Percentiles rank a stretch among this genome's conserved stretches.
Evolutionary conservation across 2,329 filamentous ascomycete species (phyloP).

Genomic region (Fusarium sp.): DNA sequence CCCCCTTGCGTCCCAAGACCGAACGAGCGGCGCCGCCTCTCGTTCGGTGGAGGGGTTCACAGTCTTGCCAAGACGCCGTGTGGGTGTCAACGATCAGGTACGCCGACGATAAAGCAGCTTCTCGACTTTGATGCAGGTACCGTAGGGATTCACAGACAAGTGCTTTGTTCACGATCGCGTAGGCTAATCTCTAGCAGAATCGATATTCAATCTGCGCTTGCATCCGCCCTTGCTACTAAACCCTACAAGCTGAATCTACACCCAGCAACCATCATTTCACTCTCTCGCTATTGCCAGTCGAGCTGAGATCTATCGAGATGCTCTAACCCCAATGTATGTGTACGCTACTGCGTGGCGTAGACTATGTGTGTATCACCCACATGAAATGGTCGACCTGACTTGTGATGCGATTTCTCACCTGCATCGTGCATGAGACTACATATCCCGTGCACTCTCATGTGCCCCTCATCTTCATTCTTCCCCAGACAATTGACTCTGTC

Average conservation of each 20-base stretch:
- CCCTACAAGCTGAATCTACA: conserved; percentile 3
- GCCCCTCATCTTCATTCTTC: conserved; percentile 5
- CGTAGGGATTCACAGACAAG: conserved; percentile 1
- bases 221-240: background rate
- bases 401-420: conserved; percentile 29
- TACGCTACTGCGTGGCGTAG: conserved; percentile 25
- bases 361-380: conserved; percentile 25
- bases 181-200: conserved; percentile 1
- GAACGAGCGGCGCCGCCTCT: conserved; percentile 21
- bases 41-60: conserved; percentile 11
- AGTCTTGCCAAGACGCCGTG: conserved; percentile 1
- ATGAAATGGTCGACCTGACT: conserved; percentile 11
- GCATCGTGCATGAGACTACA: conserved; percentile 29
- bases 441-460: conserved; percentile 14
- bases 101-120: background rate
- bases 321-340: background rate
- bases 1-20: conserved; percentile 31
- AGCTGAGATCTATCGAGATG: conserved; percentile 31
- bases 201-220: conserved; percentile 12
- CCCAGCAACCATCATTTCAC: conserved; percentile 3
- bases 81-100: conserved; percentile 24
- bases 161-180: conserved; percentile 19
- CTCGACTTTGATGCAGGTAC: conserved; percentile 12
- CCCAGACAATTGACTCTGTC: background rate
- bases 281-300: conserved; percentile 5